Evolutionary conservation across 768 basidiomycete species (phyloP).

Genomic region (Suillus plorans): DNA sequence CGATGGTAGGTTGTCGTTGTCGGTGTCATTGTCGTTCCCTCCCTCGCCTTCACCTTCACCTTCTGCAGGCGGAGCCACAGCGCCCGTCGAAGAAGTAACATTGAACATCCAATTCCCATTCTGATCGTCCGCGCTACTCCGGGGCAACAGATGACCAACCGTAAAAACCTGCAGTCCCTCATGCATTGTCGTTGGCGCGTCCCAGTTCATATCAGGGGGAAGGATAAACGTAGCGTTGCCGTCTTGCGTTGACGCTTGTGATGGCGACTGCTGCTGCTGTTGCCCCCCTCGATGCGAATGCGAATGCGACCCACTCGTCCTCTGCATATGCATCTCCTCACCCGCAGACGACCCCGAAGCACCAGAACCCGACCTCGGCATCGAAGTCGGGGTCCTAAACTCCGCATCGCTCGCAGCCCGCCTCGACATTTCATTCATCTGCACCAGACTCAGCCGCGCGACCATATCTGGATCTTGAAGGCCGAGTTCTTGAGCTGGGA

Average conservation of each 20-base stretch:
- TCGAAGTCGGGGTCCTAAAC: constrained; percentile 20
- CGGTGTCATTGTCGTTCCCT: constrained; percentile 20
- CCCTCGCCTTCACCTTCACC: constrained; percentile 20
- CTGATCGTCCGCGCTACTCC: constrained; percentile 46
- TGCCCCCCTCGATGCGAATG: constrained; percentile 17
- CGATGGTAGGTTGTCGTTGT: constrained; percentile 15
- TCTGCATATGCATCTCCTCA: constrained; percentile 45
- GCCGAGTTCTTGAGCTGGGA: constrained; percentile 43
- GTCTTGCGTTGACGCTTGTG: constrained; percentile 20
- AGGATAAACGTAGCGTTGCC: constrained; percentile 29
- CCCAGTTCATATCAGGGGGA: constrained; percentile 24
- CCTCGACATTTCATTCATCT: constrained; percentile 78
- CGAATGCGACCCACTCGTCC: constrained; percentile 21
- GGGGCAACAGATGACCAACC: constrained; percentile 72
- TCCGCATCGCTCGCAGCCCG: constrained; percentile 46
- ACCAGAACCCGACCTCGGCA: constrained; percentile 6
- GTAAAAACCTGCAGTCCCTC: constrained; percentile 81
- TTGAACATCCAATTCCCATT: constrained; percentile 67
- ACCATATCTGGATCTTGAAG: constrained; percentile 49
- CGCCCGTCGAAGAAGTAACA: constrained; percentile 17
- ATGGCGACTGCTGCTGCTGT: constrained; percentile 12
- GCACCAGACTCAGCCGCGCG: constrained; percentile 66
- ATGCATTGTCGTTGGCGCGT: constrained; percentile 37
- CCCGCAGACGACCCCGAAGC: constrained; percentile 41
- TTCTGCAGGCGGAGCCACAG: constrained; percentile 14